A percentile compares a stretch with the other conserved stretches of the same genome.
phyloP scores from a whole-genome alignment of 208 protist genomes.

The Entamoeba invadens region DNA sequence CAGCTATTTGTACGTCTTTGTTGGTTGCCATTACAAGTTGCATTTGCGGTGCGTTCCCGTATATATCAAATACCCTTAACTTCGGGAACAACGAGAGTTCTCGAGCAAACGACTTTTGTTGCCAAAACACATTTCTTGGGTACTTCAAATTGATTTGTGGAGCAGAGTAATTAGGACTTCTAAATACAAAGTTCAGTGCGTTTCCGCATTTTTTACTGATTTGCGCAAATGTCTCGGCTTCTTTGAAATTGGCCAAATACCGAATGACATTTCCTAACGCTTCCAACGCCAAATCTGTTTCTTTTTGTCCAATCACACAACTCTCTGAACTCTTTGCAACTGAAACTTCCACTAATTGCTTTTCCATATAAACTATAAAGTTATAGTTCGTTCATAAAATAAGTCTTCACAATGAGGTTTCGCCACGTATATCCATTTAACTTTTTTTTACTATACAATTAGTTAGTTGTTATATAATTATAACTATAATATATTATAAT shows the following conservation, averaged over 20 bases:
- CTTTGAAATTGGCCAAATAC: background rate
- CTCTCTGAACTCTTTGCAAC: too few species aligned
- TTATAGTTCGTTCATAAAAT: too few species aligned
- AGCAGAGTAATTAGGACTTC: background rate
- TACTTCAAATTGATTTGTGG: background rate
- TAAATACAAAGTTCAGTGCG: background rate
- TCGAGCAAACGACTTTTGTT: background rate
- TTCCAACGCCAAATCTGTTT: too few species aligned
- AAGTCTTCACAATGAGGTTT: too few species aligned
- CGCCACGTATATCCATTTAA: too few species aligned
- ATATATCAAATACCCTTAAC: background rate
- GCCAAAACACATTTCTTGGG: background rate
- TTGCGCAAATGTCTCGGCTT: background rate
- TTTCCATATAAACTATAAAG: too few species aligned
- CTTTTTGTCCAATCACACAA: too few species aligned
- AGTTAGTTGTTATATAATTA: too few species aligned
- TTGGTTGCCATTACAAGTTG: background rate
- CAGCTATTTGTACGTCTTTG: background rate
- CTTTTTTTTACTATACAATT: too few species aligned
- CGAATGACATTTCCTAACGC: background rate
- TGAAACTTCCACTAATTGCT: too few species aligned
- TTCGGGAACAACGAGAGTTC: background rate
- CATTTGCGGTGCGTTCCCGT: background rate
- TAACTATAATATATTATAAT: too few species aligned
- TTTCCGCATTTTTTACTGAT: background rate